phyloP scores from a whole-genome alignment of 805 yeast genomes.

The Ogataea henricii region DNA sequence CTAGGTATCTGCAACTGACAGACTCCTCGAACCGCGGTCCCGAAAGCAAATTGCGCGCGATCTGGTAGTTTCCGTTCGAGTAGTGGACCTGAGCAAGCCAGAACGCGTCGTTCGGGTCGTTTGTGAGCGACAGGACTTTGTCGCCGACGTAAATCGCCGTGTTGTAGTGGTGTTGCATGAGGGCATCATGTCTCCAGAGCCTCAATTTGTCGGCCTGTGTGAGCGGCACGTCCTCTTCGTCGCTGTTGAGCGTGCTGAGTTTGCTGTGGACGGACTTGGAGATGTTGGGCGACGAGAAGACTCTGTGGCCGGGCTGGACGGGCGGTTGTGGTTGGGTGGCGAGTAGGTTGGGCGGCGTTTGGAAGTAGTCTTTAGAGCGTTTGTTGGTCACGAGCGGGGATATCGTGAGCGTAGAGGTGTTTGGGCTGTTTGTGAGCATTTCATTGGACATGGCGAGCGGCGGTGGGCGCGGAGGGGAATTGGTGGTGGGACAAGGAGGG shows the following conservation, averaged over 20 bases:
- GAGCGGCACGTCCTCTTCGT: slow-evolving; percentile 42
- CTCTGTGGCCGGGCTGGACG: slow-evolving; percentile 20
- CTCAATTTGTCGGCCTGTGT: slow-evolving; percentile 85
- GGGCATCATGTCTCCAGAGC: slow-evolving; percentile 91
- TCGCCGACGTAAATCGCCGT: slow-evolving; percentile 94
- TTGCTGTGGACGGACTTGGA: slow-evolving; percentile 18
- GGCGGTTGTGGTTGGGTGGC: slow-evolving; percentile 22
- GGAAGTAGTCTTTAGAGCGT: slow-evolving; percentile 35
- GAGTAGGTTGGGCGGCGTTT: slow-evolving; percentile 37
- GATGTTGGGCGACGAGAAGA: slow-evolving; percentile 30
- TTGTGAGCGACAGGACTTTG: slow-evolving; percentile 79
- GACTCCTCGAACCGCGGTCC: slow-evolving; percentile 57
- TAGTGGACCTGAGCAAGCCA: slow-evolving; percentile 94
- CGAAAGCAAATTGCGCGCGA: slow-evolving; percentile 73
- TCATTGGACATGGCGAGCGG: slow-evolving; percentile 9
- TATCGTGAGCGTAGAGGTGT: slow-evolving; percentile 71
- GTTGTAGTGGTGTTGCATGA: slow-evolving; percentile 85
- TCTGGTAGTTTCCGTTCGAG: slow-evolving; percentile 69
- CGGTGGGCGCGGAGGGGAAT: not conserved
- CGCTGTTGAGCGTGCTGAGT: slow-evolving; percentile 13
- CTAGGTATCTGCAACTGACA: slow-evolving; percentile 78
- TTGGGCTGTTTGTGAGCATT: slow-evolving; percentile 46
- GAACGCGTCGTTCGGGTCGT: slow-evolving; percentile 90
- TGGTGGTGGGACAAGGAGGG: not conserved
- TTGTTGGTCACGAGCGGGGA: slow-evolving; percentile 59